Base-by-base conservation (phyloP, 306 rosid genomes). In the Vicia faba region DNA sequence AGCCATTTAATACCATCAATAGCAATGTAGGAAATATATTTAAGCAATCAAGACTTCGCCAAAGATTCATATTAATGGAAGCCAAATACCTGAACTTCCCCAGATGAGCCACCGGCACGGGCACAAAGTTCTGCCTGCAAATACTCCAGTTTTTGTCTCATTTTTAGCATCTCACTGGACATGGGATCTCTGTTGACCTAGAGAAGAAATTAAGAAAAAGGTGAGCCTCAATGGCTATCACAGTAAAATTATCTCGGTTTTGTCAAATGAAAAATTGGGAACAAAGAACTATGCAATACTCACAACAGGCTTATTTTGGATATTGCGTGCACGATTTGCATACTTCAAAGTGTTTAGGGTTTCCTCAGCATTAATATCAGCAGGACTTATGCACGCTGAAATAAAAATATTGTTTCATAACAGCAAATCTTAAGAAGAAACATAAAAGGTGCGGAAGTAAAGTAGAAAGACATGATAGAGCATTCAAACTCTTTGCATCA, bases 111-210 rank as follows among this genome's bases (percentile, higher is more conserved):
- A 31, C 97, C 97, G 58, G 91, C 74, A 69, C 96, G 96, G 9
- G 99, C 86, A 82, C 93, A 95, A 75, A 95, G 97, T 80, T 95
- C 99, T 43, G 99, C 99, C 83, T 91, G 96, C 80, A 95, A 86
- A 81, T 40, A 86, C 82, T 91, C 97, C 76, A 95, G 82, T 71
- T 88, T 91, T 72, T 95, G 99, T 75, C 97, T 87, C 99, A 95
- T 95, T 87, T 95, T 95, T 73, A 88, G 78, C 97, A 95, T 91
- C 83, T 95, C 99, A 66, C 51, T 91, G 65, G 99, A 88, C 92
- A 91, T 88, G 81, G 99, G 97, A 68, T 95, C 99, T 91, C 99
- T 84, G 40, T 95, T 95, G 61, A 95, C 80, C 99, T 95, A 81
- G 59, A 72, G 31, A 62, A 65, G 46, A 49, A 35, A 16, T 67